Evolutionary conservation across 306 rosid genomes (phyloP).

Genomic region (Vicia faba): DNA sequence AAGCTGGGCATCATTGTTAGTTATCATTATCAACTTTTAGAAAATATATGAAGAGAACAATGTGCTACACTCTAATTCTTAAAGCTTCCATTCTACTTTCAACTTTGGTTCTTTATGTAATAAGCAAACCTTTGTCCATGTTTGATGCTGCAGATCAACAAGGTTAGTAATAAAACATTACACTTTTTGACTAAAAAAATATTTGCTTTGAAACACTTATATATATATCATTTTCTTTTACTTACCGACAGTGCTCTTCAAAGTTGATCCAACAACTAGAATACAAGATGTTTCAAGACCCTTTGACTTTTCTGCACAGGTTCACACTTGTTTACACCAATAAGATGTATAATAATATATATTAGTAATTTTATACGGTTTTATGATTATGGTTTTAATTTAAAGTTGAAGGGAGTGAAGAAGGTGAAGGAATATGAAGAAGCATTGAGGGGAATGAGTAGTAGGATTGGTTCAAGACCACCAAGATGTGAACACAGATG

Average conservation of each 20-base stretch:
- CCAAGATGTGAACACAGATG: conserved; percentile 52
- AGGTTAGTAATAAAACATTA: conserved; percentile 33
- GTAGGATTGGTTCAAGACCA: conserved; percentile 46
- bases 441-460: conserved; percentile 30
- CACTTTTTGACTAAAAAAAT: neutral
- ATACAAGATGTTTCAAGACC: conserved; percentile 21
- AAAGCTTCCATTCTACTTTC: neutral
- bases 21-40: too few species aligned
- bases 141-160: conserved; percentile 39
- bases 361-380: conserved; percentile 8
- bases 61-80: neutral
- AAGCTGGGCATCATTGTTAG: neutral
- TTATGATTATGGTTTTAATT: neutral
- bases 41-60: neutral
- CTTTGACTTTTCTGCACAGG: conserved; percentile 32
- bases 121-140: conserved; percentile 1
- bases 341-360: neutral
- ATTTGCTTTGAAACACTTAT: neutral
- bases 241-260: conserved; percentile 23
- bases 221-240: neutral
- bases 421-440: conserved; percentile 22
- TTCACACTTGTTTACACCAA: neutral
- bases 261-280: conserved; percentile 28
- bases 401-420: conserved; percentile 4
- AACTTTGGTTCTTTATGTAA: neutral